A percentile compares a stretch with the other conserved stretches of the same genome.
phyloP scores from a whole-genome alignment of 2,329 filamentous ascomycete species.

The Paraphoma sp. region DNA sequence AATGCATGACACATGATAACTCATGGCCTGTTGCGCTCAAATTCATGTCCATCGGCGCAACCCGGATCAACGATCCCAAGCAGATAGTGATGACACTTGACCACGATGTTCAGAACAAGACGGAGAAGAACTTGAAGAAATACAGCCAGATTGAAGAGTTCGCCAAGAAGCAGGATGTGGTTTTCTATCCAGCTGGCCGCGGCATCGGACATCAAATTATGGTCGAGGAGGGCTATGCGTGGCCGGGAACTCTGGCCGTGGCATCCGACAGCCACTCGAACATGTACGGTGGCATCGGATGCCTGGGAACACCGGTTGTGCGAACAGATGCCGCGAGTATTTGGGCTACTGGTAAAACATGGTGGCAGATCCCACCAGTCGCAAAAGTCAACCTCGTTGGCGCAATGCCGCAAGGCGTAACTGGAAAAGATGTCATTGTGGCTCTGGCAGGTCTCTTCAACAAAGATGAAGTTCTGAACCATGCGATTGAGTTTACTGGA shows the following conservation, averaged over 20 bases:
- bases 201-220: slow-evolving; percentile 94
- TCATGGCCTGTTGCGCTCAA: slow-evolving; percentile 77
- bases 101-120: slow-evolving; percentile 88
- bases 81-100: slow-evolving; percentile 87
- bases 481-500: slow-evolving; percentile 86
- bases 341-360: slow-evolving; percentile 82
- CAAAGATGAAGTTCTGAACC: slow-evolving; percentile 87
- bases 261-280: slow-evolving; percentile 81
- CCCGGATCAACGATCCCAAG: slow-evolving; percentile 70
- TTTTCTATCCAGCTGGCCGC: slow-evolving; percentile 77
- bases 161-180: slow-evolving; percentile 76
- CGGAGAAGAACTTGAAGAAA: slow-evolving; percentile 79
- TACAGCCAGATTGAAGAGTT: slow-evolving; percentile 84
- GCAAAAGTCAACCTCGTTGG: slow-evolving; percentile 82
- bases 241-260: slow-evolving; percentile 84
- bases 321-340: slow-evolving; percentile 86
- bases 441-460: slow-evolving; percentile 87
- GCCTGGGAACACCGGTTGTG: slow-evolving; percentile 81
- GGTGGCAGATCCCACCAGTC: slow-evolving; percentile 88
- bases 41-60: slow-evolving; percentile 83
- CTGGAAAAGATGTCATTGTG: slow-evolving; percentile 93
- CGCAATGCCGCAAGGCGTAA: slow-evolving; percentile 77
- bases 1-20: slow-evolving; percentile 89
- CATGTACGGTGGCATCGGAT: slow-evolving; percentile 82
- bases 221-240: slow-evolving; percentile 83